Percentiles rank a stretch among this genome's conserved stretches.
Evolutionary conservation across 805 yeast species (phyloP).

Genomic region (Candida sakaeoensis): DNA sequence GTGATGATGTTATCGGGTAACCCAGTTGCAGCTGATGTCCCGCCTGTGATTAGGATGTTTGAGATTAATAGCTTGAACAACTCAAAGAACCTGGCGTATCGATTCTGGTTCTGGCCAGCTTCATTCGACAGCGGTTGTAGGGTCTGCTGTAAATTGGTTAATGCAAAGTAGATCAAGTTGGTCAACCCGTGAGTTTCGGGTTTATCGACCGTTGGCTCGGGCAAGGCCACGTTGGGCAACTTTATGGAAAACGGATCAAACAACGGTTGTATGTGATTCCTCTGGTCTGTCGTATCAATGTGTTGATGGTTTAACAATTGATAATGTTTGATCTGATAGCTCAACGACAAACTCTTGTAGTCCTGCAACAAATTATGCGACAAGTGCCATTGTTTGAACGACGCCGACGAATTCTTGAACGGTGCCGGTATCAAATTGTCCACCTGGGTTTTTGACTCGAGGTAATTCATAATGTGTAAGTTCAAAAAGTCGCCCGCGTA

Average conservation of each 20-base stretch:
- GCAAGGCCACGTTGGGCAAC: conserved; percentile 29
- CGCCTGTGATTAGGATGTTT: conserved; percentile 58
- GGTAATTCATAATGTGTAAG: conserved; percentile 52
- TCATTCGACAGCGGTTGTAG: conserved; percentile 26
- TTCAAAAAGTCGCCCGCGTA: conserved; percentile 85
- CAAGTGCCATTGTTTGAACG: conserved; percentile 36
- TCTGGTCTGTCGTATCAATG: conserved; percentile 11
- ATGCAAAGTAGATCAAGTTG: conserved; percentile 31
- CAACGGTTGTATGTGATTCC: conserved; percentile 52
- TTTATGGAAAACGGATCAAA: conserved; percentile 60
- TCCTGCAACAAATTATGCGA: conserved; percentile 32
- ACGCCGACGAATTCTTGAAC: conserved; percentile 17
- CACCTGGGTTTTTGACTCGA: conserved; percentile 18
- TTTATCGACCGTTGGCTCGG: conserved; percentile 39
- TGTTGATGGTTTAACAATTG: conserved; percentile 10
- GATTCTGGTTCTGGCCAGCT: conserved; percentile 26
- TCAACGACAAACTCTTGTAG: conserved; percentile 31
- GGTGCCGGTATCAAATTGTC: conserved; percentile 17
- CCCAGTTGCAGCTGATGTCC: conserved; percentile 52
- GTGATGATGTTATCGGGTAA: conserved; percentile 51
- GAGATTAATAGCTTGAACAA: conserved; percentile 33
- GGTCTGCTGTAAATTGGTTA: conserved; percentile 33
- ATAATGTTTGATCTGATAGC: conserved; percentile 21
- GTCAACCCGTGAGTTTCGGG: conserved; percentile 48
- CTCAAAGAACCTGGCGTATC: conserved; percentile 34